A percentile compares a stretch with the other conserved stretches of the same genome.
phyloP scores from a whole-genome alignment of 2,329 filamentous ascomycete species.

The Arthrinium phaeospermum region DNA sequence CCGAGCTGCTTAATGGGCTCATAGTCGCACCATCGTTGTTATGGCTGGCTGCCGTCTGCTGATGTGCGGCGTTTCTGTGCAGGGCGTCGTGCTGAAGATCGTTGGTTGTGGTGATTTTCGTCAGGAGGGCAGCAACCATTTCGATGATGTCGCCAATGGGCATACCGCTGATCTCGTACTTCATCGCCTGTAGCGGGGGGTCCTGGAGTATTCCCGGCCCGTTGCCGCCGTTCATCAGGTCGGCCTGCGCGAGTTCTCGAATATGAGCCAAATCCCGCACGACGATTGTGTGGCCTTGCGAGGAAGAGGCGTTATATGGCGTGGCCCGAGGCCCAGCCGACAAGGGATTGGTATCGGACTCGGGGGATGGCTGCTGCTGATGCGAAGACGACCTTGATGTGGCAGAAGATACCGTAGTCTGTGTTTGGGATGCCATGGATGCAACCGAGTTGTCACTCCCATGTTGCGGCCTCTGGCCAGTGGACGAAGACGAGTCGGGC shows the following conservation, averaged over 20 bases:
- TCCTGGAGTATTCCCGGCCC: conserved; percentile 56
- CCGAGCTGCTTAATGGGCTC: conserved; percentile 65
- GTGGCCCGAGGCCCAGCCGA: conserved; percentile 32
- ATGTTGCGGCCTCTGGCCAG: conserved; percentile 46
- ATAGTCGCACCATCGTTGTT: conserved; percentile 61
- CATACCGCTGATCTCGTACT: conserved; percentile 97
- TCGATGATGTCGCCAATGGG: conserved; percentile 97
- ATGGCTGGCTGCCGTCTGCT: conserved; percentile 55
- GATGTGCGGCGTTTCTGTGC: conserved; percentile 71
- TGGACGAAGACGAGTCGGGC: conserved; percentile 55
- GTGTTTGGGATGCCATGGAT: conserved; percentile 56
- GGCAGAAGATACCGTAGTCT: conserved; percentile 33
- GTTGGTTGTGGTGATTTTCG: conserved; percentile 97
- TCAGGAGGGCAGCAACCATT: conserved; percentile 95
- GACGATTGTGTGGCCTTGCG: conserved; percentile 66
- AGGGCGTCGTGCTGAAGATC: conserved; percentile 91
- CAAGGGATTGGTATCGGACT: conserved; percentile 33
- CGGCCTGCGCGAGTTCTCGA: conserved; percentile 82
- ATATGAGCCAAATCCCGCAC: conserved; percentile 91
- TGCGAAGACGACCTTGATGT: conserved; percentile 32
- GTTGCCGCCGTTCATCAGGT: conserved; percentile 63
- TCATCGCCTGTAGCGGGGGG: conserved; percentile 60
- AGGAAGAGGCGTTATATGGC: conserved; percentile 43
- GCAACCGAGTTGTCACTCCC: conserved; percentile 42
- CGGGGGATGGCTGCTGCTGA: conserved; percentile 39